A percentile compares a stretch with the other conserved stretches of the same genome.
Evolutionary conservation across 305 asterid species (phyloP).

Genomic region (Nicotiana rustica): DNA sequence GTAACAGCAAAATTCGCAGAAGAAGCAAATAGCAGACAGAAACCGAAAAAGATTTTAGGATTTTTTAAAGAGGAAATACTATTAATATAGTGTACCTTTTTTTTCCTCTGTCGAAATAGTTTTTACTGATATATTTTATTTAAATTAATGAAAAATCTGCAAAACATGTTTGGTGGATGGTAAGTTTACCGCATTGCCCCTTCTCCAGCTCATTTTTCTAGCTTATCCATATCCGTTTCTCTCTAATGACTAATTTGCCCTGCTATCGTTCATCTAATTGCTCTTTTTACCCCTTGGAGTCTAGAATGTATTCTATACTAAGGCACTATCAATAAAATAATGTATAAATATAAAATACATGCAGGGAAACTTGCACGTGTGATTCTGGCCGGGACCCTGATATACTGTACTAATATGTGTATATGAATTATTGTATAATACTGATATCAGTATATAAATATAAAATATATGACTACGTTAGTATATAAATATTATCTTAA

Average conservation of each 20-base stretch:
- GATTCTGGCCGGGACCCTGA: no score
- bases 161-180: slow-evolving; percentile 21
- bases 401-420: no score
- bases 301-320: no score
- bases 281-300: no score
- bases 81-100: neutral
- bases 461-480: no score
- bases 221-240: neutral
- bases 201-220: neutral
- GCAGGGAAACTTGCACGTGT: no score
- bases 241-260: slow-evolving; percentile 40
- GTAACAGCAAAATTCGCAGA: slow-evolving; percentile 65
- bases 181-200: neutral
- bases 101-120: neutral
- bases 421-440: no score
- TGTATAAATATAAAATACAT: no score
- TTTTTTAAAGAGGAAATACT: slow-evolving; percentile 26
- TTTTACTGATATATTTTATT: slow-evolving; percentile 26
- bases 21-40: slow-evolving; percentile 65
- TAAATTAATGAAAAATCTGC: neutral
- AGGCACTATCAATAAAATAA: no score
- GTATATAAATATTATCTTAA: no score
- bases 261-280: slow-evolving; percentile 6
- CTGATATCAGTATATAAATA: no score
- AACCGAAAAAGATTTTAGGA: slow-evolving; percentile 40